phyloP scores from a whole-genome alignment of 257 asterid species.

The Gentiana dahurica region DNA sequence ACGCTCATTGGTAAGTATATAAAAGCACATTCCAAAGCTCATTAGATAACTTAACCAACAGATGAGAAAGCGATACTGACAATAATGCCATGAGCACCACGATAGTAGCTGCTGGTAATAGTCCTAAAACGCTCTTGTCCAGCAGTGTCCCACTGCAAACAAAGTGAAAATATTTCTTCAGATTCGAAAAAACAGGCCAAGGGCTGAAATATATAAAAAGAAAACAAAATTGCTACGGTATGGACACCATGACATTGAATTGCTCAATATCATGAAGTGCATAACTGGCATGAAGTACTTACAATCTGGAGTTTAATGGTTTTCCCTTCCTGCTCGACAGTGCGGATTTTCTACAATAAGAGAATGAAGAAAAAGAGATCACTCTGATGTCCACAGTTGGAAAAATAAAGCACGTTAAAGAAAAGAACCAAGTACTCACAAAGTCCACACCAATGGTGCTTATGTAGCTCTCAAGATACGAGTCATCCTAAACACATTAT shows the following conservation, averaged over 20 bases:
- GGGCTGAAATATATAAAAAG: neutral
- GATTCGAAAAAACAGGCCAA: constrained; percentile 1
- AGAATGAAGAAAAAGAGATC: constrained; percentile 4
- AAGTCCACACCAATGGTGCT: constrained; percentile 96
- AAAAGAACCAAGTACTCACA: constrained; percentile 39
- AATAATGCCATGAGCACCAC: constrained; percentile 94
- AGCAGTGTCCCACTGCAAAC: constrained; percentile 85
- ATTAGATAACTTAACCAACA: neutral
- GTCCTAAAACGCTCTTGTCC: constrained; percentile 97
- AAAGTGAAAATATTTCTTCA: neutral
- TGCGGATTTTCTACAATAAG: constrained; percentile 67
- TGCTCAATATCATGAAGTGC: neutral
- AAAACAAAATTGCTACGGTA: neutral
- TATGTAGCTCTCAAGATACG: constrained; percentile 88
- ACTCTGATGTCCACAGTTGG: neutral
- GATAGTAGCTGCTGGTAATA: constrained; percentile 91
- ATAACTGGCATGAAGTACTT: constrained; percentile 22
- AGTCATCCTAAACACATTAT: constrained; percentile 60
- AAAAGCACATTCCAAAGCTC: constrained; percentile 7
- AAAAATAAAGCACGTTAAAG: constrained; percentile 1
- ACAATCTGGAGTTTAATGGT: constrained; percentile 89
- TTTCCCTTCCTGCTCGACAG: constrained; percentile 91
- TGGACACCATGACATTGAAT: neutral
- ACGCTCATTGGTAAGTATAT: constrained; percentile 4
- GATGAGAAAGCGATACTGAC: constrained; percentile 29